These are phyloP conservation scores for Dryas integrifolia DNA, from an alignment of 331 rosid genomes.

Conservation along the genomic window DNA sequence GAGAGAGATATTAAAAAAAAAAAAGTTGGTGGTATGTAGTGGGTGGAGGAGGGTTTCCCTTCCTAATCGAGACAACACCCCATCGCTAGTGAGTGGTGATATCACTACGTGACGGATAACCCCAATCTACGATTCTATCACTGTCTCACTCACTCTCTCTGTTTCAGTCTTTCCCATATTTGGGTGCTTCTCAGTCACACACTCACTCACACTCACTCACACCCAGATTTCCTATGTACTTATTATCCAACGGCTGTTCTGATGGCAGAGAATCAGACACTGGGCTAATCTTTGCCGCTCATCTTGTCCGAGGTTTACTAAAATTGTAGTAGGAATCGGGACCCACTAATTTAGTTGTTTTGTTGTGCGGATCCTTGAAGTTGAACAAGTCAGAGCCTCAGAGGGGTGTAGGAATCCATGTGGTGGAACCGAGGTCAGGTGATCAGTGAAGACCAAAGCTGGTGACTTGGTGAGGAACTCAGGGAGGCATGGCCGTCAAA, in stretches of 20 bases:
- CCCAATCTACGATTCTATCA: slow-evolving; percentile 12
- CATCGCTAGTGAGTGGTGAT: slow-evolving; percentile 81
- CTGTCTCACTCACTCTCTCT: background rate
- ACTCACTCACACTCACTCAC: background rate
- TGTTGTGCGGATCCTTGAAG: background rate
- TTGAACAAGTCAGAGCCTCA: background rate
- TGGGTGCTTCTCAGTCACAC: slow-evolving; percentile 10
- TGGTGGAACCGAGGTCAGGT: slow-evolving; percentile 3
- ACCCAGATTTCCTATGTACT: slow-evolving; percentile 10
- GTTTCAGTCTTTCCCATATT: background rate
- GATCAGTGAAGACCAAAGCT: slow-evolving; percentile 4
- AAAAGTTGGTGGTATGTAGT: slow-evolving; percentile 45
- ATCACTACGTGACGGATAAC: slow-evolving; percentile 32
- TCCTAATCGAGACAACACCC: slow-evolving; percentile 35
- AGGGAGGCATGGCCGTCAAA: no score
- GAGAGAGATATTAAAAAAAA: background rate
- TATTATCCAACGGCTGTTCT: slow-evolving; percentile 9
- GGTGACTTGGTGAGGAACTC: background rate
- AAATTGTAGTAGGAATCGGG: background rate
- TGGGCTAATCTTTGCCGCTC: background rate
- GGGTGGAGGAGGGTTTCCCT: slow-evolving; percentile 38
- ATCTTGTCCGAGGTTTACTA: slow-evolving; percentile 15
- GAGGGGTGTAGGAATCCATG: background rate
- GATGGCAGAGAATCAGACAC: background rate
- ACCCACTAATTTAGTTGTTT: background rate